Conservation (phyloP, 2,329 filamentous ascomycete species). For the Sporothrix curviconia region DNA sequence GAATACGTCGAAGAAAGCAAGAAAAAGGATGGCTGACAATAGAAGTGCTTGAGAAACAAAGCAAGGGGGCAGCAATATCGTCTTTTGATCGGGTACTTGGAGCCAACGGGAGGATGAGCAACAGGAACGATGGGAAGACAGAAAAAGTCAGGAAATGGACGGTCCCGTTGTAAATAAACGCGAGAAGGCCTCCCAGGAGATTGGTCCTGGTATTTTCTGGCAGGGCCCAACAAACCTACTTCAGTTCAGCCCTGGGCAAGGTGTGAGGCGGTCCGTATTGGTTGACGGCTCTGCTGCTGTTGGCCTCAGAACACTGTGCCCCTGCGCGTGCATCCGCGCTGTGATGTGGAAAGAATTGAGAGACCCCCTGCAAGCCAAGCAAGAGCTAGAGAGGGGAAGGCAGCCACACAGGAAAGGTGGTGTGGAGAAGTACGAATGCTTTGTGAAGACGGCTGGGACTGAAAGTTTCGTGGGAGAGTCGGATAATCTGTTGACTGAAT, state of each 20-base stretch:
- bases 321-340: background rate
- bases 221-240: too few species aligned
- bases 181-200: background rate
- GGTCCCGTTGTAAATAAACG: constrained; percentile 2
- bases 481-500: too few species aligned
- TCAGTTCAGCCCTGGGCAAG: background rate
- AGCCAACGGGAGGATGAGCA: background rate
- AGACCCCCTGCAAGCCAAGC: background rate
- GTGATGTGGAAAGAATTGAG: background rate
- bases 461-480: too few species aligned
- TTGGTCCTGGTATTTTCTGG: background rate
- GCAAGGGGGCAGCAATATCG: background rate
- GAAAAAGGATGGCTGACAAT: background rate
- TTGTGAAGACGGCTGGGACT: too few species aligned
- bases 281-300: background rate
- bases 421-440: background rate
- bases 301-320: background rate
- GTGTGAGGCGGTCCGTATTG: background rate
- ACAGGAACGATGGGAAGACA: background rate
- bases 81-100: background rate
- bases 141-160: background rate
- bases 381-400: background rate
- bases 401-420: background rate
- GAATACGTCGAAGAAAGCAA: too few species aligned
- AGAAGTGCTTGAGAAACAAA: background rate